Base-by-base conservation (phyloP, 2,329 filamentous ascomycete genomes). In the Cordyceps fumosorosea region DNA sequence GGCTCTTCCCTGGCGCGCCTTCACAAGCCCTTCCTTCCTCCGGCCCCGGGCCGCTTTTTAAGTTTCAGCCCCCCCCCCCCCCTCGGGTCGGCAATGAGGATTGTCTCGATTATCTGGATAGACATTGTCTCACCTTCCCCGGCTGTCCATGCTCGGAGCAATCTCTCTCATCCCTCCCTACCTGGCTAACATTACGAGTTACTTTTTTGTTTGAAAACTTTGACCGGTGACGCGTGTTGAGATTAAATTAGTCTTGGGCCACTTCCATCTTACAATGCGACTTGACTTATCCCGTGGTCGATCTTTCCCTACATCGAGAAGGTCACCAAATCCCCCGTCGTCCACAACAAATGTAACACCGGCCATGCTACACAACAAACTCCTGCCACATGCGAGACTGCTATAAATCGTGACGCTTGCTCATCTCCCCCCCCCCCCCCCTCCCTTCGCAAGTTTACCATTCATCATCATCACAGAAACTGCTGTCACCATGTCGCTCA, bases 401-500 rank as follows among this genome's bases (percentile, higher is more conserved):
- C 18, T 60, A 52, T 60, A 44, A 42, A 53, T 53, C 24, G 26
- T 37, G 20, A 26, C 44, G 7, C 34, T 14, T 37, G 34, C 12
- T 14, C 34, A 37, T 14, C 34, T 8, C 18, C n/a, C 12, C 26
- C 24, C 11, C 24, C 22, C 7, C 29, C 14, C 11, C 11, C 11
- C 22, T 18, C 20, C 6, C 12, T 12, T 34, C 18, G 11, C n/a
- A 34, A 52, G 10, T 20, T 51, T 45, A 12, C 53, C 22, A 32
- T 32, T n/a, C 26, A 8, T 45, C 12, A 18, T 20, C 8, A n/a
- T 24, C 34, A 4, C 37, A 45, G 20, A 3, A 26, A 37, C 34
- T 14, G 18, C 32, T 4, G 4, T 32, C 57, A 56, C 3, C 40
- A 66, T 66, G 65, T 53, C 61, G 7, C 56, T 65, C 47, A 62